Percentiles rank a stretch among this genome's conserved stretches.
Conservation (phyloP, 2,329 filamentous ascomycete species). For the Achaetomium macrosporum region DNA sequence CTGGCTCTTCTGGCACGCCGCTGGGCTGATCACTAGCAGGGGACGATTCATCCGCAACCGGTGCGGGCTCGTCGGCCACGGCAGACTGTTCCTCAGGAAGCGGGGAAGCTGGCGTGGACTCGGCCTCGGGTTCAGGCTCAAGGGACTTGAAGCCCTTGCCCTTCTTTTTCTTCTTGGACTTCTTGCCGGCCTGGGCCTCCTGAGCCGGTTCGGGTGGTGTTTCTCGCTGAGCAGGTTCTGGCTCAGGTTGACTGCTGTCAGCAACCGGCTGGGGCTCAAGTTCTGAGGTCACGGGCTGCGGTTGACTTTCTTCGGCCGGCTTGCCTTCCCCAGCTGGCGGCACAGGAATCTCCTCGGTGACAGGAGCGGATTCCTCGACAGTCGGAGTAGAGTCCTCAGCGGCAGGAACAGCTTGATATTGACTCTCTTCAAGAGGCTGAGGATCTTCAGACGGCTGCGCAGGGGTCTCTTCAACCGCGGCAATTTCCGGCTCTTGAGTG, state of each 20-base stretch:
- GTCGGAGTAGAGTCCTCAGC: not conserved
- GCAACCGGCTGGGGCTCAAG: not conserved
- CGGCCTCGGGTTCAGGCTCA: slow-evolving; percentile 6
- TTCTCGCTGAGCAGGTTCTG: not conserved
- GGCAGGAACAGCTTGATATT: too few relatives aligned
- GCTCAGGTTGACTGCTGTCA: not conserved
- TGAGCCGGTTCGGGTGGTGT: slow-evolving; percentile 3
- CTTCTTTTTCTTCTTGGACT: slow-evolving; percentile 30
- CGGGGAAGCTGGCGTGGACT: not conserved
- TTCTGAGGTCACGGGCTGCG: not conserved
- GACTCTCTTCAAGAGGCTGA: not conserved
- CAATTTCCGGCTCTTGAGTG: not conserved
- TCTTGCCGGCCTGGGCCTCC: slow-evolving; percentile 17
- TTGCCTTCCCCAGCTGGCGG: not conserved
- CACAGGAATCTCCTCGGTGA: not conserved
- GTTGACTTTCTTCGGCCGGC: not conserved
- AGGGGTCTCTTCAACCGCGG: not conserved
- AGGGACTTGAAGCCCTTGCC: slow-evolving; percentile 16
- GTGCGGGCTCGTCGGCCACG: not conserved
- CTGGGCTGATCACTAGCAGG: not conserved
- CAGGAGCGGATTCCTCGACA: not conserved
- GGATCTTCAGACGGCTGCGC: not conserved
- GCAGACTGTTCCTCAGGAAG: not conserved
- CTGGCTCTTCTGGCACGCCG: not conserved
- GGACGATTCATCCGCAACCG: not conserved